These are phyloP conservation scores for Rubia yunnanensis DNA, from an alignment of 257 asterid species.

Conservation along the genomic window DNA sequence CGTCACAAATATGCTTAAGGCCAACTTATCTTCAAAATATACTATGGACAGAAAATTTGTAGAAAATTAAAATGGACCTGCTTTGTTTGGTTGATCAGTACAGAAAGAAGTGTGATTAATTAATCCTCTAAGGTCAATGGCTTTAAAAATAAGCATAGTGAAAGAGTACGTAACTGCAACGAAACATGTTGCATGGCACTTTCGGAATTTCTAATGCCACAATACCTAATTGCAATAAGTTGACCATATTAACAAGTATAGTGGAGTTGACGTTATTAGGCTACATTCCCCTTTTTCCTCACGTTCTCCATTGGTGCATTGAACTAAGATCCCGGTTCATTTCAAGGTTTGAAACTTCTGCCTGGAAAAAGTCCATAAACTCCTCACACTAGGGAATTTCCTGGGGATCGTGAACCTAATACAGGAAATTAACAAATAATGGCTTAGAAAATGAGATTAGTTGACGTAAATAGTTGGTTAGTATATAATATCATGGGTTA, in stretches of 20 bases:
- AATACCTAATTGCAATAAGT: slow-evolving; percentile 9
- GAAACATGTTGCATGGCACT: slow-evolving; percentile 1
- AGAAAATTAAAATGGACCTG: too few species aligned
- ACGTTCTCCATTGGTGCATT: not conserved
- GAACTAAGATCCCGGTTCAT: not conserved
- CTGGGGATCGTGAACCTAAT: too few species aligned
- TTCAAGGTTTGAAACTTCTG: not conserved
- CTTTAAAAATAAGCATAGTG: slow-evolving; percentile 1
- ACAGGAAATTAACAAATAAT: too few species aligned
- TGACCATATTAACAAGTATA: slow-evolving; percentile 10
- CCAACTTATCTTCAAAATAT: too few species aligned
- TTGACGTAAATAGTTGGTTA: too few species aligned
- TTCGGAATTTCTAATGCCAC: not conserved
- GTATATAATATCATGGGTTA: too few species aligned
- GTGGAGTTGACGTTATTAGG: slow-evolving; percentile 34
- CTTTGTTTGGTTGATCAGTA: too few species aligned
- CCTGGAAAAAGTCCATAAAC: slow-evolving; percentile 3
- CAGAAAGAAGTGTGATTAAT: too few species aligned
- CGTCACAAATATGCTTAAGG: too few species aligned
- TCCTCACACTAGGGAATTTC: not conserved
- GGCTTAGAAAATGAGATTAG: too few species aligned
- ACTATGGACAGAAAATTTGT: too few species aligned
- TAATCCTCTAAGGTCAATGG: not conserved
- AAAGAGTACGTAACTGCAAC: not conserved
- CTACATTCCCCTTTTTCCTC: slow-evolving; percentile 15